Evolutionary conservation across 345 rosid species (phyloP).

Genomic region (Citrus maxima): DNA sequence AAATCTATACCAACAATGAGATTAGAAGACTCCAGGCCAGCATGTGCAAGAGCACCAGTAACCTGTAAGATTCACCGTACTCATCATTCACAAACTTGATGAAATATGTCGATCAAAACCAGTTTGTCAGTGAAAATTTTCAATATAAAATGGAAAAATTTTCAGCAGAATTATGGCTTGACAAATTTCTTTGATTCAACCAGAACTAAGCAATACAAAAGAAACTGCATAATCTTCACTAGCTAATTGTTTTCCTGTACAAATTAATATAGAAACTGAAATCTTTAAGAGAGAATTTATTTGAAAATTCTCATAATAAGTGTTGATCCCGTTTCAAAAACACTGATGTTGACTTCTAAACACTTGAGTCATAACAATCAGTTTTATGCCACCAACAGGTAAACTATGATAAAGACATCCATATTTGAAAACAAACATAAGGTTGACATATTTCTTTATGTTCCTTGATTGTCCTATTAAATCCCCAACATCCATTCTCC

Average conservation of each 20-base stretch:
- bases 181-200: background rate
- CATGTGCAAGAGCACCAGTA: slow-evolving; percentile 69
- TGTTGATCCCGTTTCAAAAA: background rate
- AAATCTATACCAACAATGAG: slow-evolving; percentile 91
- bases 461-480: background rate
- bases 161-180: background rate
- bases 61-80: slow-evolving; percentile 46
- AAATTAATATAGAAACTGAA: background rate
- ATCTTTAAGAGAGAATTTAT: background rate
- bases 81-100: background rate
- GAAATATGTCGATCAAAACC: too few species aligned
- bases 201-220: background rate
- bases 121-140: background rate
- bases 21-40: slow-evolving; percentile 96
- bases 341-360: slow-evolving; percentile 6
- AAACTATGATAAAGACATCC: background rate
- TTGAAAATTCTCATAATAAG: background rate
- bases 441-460: background rate
- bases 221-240: background rate
- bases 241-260: background rate
- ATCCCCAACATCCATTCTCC: background rate
- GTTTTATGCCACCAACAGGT: background rate
- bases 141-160: background rate
- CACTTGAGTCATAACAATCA: background rate
- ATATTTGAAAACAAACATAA: background rate